These are phyloP conservation scores for Diphasiastrum complanatum DNA, from an alignment of 83 land plant species.

Conservation along the genomic window DNA sequence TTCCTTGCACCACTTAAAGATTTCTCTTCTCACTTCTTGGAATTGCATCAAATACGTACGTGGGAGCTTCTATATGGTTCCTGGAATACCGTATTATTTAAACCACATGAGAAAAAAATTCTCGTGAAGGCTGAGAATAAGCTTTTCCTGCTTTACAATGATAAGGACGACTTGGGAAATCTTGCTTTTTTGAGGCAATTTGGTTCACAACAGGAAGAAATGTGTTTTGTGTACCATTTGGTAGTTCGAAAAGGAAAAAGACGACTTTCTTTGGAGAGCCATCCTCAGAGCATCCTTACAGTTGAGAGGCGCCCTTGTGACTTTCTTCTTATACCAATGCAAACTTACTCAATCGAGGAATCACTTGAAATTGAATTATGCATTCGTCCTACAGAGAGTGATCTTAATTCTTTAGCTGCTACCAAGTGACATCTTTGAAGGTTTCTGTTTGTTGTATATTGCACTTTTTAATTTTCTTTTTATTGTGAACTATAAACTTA, in stretches of 20 bases:
- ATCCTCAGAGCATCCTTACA: slow-evolving; percentile 19
- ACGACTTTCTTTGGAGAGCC: slow-evolving; percentile 24
- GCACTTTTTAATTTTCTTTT: too few relatives aligned
- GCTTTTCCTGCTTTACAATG: slow-evolving; percentile 39
- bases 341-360: slow-evolving; percentile 14
- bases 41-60: slow-evolving; percentile 23
- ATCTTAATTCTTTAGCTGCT: too few relatives aligned
- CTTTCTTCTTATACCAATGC: slow-evolving; percentile 31
- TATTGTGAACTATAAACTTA: too few relatives aligned
- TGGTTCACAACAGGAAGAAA: slow-evolving; percentile 14
- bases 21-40: slow-evolving; percentile 38
- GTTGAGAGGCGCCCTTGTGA: slow-evolving; percentile 1
- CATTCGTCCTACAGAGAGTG: slow-evolving; percentile 8
- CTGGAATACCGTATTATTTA: slow-evolving; percentile 27
- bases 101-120: slow-evolving; percentile 17
- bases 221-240: slow-evolving; percentile 27
- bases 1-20: slow-evolving; percentile 26
- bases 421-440: too few relatives aligned
- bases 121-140: slow-evolving; percentile 34
- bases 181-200: slow-evolving; percentile 21
- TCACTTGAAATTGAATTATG: slow-evolving; percentile 20
- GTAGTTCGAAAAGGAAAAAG: slow-evolving; percentile 22
- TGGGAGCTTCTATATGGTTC: slow-evolving; percentile 27
- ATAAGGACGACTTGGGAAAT: slow-evolving; percentile 27
- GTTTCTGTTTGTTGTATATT: too few relatives aligned